A percentile compares a stretch with the other conserved stretches of the same genome.
Evolutionary conservation across 2,329 filamentous ascomycete genomes (phyloP).

Genomic region (Pseudogymnoascus sp.): DNA sequence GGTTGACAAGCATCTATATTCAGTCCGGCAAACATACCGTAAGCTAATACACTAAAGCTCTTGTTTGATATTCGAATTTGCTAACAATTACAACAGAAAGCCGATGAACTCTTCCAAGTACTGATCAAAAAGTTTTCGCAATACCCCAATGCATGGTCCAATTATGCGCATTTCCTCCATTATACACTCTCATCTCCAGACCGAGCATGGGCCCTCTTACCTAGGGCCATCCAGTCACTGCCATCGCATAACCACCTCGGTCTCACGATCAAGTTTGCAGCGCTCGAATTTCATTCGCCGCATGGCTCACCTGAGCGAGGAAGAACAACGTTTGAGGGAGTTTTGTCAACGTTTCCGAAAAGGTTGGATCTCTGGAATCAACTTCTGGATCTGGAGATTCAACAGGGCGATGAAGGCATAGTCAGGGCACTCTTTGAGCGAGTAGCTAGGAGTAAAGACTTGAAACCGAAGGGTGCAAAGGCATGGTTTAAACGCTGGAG

Average conservation of each 20-base stretch:
- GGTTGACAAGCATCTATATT: constrained; percentile 89
- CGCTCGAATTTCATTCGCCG: constrained; percentile 78
- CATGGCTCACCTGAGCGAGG: constrained; percentile 83
- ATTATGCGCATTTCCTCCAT: constrained; percentile 91
- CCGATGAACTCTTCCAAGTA: constrained; percentile 75
- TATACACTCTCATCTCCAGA: constrained; percentile 60
- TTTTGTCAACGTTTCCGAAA: constrained; percentile 78
- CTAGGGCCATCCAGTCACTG: constrained; percentile 77
- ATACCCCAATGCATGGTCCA: constrained; percentile 75
- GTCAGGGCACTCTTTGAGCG: constrained; percentile 76
- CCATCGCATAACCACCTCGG: constrained; percentile 55
- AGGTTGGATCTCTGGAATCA: constrained; percentile 90
- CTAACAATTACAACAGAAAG: constrained; percentile 51
- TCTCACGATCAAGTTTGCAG: constrained; percentile 79
- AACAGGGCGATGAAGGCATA: constrained; percentile 46
- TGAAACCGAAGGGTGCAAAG: constrained; percentile 76
- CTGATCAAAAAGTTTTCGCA: constrained; percentile 83
- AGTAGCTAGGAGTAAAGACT: constrained; percentile 55
- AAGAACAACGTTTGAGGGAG: constrained; percentile 84
- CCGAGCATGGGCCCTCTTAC: constrained; percentile 68
- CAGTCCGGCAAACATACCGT: constrained; percentile 78
- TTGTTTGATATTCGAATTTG: not conserved
- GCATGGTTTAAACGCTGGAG: constrained; percentile 90
- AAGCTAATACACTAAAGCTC: constrained; percentile 32
- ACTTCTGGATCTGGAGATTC: constrained; percentile 74